phyloP scores from a whole-genome alignment of 495 filamentous ascomycete species.

The Umbilicaria muhlenbergii region DNA sequence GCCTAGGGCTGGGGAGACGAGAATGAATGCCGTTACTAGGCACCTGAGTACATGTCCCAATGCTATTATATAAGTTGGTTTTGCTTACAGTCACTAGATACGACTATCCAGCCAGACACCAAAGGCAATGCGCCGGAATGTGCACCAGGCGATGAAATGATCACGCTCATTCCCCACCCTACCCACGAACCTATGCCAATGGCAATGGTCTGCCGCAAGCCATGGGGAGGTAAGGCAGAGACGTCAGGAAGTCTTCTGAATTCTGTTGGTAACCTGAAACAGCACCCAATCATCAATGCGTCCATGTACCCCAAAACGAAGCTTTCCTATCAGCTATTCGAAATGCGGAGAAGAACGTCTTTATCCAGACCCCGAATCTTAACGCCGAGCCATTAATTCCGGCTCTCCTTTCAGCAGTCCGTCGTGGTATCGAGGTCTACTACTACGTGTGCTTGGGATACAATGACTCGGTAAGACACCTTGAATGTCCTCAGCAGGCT shows the following conservation, averaged over 20 bases:
- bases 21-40: constrained; percentile 38
- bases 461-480: constrained; percentile 37
- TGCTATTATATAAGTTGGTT: neutral
- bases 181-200: constrained; percentile 46
- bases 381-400: constrained; percentile 54
- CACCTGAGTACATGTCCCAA: neutral
- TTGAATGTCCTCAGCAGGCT: constrained; percentile 12
- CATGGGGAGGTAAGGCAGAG: constrained; percentile 35
- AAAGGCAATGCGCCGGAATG: constrained; percentile 36
- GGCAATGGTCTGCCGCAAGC: constrained; percentile 51
- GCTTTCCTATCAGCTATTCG: constrained; percentile 53
- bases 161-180: constrained; percentile 42
- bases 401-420: constrained; percentile 43
- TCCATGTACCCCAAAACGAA: constrained; percentile 54
- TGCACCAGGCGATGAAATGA: constrained; percentile 36
- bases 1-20: constrained; percentile 31
- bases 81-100: constrained; percentile 20
- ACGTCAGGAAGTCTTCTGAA: neutral
- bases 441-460: constrained; percentile 64
- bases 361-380: constrained; percentile 63
- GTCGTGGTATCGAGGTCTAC: constrained; percentile 47
- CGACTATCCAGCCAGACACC: constrained; percentile 36
- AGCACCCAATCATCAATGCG: constrained; percentile 39
- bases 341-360: constrained; percentile 42
- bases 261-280: neutral